Percentiles rank a stretch among this genome's conserved stretches.
phyloP scores from a whole-genome alignment of 345 rosid genomes.

The Eucalyptus guilfoylei region DNA sequence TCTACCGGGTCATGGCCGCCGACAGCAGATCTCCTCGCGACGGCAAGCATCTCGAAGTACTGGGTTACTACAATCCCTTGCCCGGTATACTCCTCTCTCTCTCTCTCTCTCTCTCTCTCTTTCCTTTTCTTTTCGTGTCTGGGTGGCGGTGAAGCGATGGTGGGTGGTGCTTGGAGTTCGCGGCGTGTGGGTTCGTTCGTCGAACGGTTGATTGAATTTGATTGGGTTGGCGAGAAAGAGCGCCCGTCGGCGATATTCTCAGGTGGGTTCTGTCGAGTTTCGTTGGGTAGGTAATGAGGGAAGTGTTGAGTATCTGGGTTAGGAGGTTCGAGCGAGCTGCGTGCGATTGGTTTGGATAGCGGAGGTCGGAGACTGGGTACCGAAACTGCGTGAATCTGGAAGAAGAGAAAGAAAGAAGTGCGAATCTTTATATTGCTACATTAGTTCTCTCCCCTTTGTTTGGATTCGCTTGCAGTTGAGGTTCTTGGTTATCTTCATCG shows the following conservation, averaged over 20 bases:
- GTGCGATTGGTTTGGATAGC: not conserved
- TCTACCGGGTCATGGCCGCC: slow-evolving; percentile 79
- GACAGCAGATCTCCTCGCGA: slow-evolving; percentile 80
- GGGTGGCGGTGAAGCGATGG: not conserved
- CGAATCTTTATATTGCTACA: not conserved
- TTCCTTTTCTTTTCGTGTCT: not conserved
- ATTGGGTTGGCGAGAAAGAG: not conserved
- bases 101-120: not conserved
- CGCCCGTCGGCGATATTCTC: not conserved
- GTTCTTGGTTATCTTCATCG: not conserved
- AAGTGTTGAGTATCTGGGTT: not conserved
- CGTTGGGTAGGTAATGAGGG: not conserved
- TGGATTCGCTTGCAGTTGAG: not conserved
- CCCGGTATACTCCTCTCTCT: slow-evolving; percentile 26
- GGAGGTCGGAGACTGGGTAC: not conserved
- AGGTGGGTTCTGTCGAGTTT: not conserved
- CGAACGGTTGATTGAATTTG: not conserved
- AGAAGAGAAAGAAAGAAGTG: not conserved
- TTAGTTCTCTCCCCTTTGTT: not conserved
- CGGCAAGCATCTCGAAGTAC: slow-evolving; percentile 76
- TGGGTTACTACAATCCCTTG: slow-evolving; percentile 77
- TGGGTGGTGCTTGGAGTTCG: too few relatives aligned
- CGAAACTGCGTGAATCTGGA: not conserved
- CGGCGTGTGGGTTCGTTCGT: not conserved
- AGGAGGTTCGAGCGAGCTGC: not conserved